Evolutionary conservation across 305 asterid genomes (phyloP), one percentile per base, ranked within the genome.

Genomic region (Solanum chacoense): DNA sequence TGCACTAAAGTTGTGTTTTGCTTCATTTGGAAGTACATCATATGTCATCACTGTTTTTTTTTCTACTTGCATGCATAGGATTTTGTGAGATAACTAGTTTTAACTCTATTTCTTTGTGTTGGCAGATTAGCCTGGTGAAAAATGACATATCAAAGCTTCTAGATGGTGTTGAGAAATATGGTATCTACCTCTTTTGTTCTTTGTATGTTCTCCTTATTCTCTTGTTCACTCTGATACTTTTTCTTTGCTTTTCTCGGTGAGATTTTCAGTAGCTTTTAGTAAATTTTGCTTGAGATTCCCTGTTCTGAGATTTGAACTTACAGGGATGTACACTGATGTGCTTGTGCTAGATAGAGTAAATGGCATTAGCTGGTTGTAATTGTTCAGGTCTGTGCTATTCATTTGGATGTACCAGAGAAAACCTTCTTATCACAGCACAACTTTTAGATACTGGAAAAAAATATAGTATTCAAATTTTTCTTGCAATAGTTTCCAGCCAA

Each of bases 151-250:
- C 88, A 90, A 97, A 96, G 94, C 99, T 97, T 86, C 95, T 97
- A 91, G 99, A 97, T 85, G 96, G 95, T 71, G 87, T 93, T 90
- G 98, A 95, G 93, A 94, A 88, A 94, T 96, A 97, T 59, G 99
- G 98, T 97, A 93, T 37, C 90, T 77, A 80, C 67, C 69, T 80
- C 37, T 16, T 80, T 42, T 42, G 14, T 80, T 80, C 85, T 42
- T 28, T 16, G 2, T 42, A 28, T 80, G 26, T 26, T 80, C 18
- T 80, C 69, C 69, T 80, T 42, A 40, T 31, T 42, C 69, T 80
- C 69, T 26, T 42, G 85, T 80, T 80, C 85, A 28, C 69, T 42
- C 69, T 4, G 32, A 8, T 13, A 8, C 10, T n/a, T 79, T 45
- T 38, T 79, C 65, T 24, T 2, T 79, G n/a, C 14, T 40, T 55